A percentile compares a stretch with the other conserved stretches of the same genome.
These are phyloP conservation scores for Geoglossum cookeanum DNA, from an alignment of 2,329 filamentous ascomycete genomes.

Conservation along the genomic window DNA sequence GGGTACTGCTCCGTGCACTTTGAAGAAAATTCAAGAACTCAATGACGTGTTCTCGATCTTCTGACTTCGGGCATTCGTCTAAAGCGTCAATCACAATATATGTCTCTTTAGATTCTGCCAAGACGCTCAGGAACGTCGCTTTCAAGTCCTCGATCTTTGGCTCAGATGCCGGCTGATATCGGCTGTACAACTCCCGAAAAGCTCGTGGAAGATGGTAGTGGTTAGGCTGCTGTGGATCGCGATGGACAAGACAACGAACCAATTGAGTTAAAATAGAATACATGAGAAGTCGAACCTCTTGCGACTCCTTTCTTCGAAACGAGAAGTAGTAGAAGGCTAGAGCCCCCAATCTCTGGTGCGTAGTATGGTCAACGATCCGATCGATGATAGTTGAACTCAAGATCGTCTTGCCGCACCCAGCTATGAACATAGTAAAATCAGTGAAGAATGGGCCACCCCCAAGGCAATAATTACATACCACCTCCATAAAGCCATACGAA, in stretches of 20 bases:
- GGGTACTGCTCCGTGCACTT: background rate
- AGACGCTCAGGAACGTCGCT: background rate
- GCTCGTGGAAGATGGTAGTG: background rate
- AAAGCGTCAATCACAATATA: constrained; percentile 18
- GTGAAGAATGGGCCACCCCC: background rate
- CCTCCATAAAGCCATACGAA: background rate
- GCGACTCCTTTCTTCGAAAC: constrained; percentile 16
- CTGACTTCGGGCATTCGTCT: constrained; percentile 13
- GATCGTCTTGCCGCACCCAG: constrained; percentile 24
- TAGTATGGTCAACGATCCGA: constrained; percentile 10
- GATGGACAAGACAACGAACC: background rate
- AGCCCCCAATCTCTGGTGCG: constrained; percentile 12
- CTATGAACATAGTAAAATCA: constrained; percentile 5
- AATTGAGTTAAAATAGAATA: constrained; percentile 1
- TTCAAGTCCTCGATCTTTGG: background rate
- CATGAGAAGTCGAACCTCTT: background rate
- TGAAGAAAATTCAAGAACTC: background rate
- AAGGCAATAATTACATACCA: background rate
- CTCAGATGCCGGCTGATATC: background rate
- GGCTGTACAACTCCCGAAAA: background rate
- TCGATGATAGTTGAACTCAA: constrained; percentile 22
- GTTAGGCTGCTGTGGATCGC: background rate
- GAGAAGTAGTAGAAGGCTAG: constrained; percentile 24
- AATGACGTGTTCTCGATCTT: background rate
- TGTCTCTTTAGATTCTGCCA: background rate